Evolutionary conservation across 495 filamentous ascomycete species (phyloP).

Genomic region (Penicillium argentinense): DNA sequence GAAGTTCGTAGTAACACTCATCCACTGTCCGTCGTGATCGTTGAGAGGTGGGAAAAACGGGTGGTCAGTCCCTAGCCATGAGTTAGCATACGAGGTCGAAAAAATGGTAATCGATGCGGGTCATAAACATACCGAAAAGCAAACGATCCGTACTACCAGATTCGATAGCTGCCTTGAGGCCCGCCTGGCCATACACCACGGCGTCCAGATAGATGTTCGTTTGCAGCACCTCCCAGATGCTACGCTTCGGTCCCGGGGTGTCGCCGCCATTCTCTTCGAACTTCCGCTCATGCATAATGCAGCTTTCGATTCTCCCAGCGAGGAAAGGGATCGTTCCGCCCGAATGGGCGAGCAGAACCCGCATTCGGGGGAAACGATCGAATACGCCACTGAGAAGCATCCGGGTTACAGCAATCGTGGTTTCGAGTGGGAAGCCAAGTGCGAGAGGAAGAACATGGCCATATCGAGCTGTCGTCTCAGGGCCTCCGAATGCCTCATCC

Average conservation of each 20-base stretch:
- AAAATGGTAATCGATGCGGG: neutral
- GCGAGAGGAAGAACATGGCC: constrained; percentile 88
- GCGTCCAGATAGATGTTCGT: constrained; percentile 92
- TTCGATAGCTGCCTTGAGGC: constrained; percentile 68
- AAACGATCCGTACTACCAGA: constrained; percentile 58
- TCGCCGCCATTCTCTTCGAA: constrained; percentile 52
- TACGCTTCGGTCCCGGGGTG: constrained; percentile 50
- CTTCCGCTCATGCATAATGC: constrained; percentile 77
- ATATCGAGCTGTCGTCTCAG: constrained; percentile 56
- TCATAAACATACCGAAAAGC: constrained; percentile 63
- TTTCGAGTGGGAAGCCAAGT: constrained; percentile 90
- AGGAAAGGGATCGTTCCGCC: constrained; percentile 89
- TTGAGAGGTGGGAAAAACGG: constrained; percentile 89
- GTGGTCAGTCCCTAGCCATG: constrained; percentile 72
- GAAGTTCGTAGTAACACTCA: constrained; percentile 78
- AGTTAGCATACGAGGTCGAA: constrained; percentile 6
- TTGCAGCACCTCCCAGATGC: constrained; percentile 76
- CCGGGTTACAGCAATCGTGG: constrained; percentile 83
- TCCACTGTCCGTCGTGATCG: constrained; percentile 65
- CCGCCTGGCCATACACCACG: constrained; percentile 75
- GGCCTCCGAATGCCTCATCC: constrained; percentile 68
- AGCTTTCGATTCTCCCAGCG: constrained; percentile 85
- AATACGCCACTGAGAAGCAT: constrained; percentile 87
- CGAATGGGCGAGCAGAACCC: constrained; percentile 80
- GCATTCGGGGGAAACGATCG: constrained; percentile 69